These are phyloP conservation scores for Alternaria infectoria DNA, from an alignment of 2,329 filamentous ascomycete species.

Conservation along the genomic window DNA sequence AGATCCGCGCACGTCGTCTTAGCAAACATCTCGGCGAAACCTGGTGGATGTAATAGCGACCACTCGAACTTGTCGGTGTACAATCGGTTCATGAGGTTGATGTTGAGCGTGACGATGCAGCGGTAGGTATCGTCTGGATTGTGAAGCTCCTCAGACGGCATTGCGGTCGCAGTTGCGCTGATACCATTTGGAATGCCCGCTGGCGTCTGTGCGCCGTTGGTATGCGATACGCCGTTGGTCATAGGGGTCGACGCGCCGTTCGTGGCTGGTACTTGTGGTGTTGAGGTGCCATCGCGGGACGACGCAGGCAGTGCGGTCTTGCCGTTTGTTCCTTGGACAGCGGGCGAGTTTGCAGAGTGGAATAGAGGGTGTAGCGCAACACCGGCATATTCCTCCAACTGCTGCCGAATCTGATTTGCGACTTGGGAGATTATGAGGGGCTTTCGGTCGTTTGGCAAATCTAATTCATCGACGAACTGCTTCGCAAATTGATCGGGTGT, in stretches of 20 bases:
- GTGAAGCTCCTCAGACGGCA: conserved; percentile 71
- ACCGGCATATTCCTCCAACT: conserved; percentile 94
- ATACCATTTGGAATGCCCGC: conserved; percentile 62
- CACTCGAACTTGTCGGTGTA: conserved; percentile 99
- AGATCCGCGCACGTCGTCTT: conserved; percentile 92
- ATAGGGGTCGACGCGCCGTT: conserved; percentile 64
- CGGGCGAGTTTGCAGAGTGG: conserved; percentile 60
- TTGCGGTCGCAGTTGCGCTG: conserved; percentile 71
- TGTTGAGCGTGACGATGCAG: conserved; percentile 87
- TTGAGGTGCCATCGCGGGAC: conserved; percentile 60
- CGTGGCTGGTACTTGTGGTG: conserved; percentile 53
- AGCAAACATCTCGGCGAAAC: conserved; percentile 90
- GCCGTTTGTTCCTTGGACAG: conserved; percentile 37
- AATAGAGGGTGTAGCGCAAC: conserved; percentile 94
- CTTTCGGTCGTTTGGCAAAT: conserved; percentile 75
- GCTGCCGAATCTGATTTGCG: conserved; percentile 90
- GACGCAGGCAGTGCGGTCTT: conserved; percentile 47
- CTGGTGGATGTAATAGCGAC: conserved; percentile 90
- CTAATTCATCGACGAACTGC: conserved; percentile 87
- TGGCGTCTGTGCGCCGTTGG: conserved; percentile 54
- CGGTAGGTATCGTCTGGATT: conserved; percentile 95
- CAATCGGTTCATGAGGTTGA: conserved; percentile 88
- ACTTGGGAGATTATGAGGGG: conserved; percentile 76
- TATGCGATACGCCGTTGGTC: conserved; percentile 53
- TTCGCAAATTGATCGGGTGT: conserved; percentile 97